phyloP scores from a whole-genome alignment of 176 grass and related monocot genomes.

The Carex parvula region DNA sequence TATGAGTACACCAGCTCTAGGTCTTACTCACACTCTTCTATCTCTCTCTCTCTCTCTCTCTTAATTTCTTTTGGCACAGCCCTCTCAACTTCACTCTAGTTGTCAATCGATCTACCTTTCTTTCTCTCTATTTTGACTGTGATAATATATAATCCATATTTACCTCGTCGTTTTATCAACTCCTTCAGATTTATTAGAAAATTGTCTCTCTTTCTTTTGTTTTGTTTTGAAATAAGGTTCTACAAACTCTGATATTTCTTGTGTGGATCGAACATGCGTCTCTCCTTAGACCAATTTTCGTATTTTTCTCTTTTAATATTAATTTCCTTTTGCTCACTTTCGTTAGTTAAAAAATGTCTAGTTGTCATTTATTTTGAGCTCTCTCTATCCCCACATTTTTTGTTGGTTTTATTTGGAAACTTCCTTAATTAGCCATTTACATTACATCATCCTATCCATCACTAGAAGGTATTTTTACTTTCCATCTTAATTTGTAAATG shows the following conservation, averaged over 20 bases:
- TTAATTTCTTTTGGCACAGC: not conserved
- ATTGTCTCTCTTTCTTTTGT: no score
- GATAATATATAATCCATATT: not conserved
- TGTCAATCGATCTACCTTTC: not conserved
- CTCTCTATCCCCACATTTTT: not conserved
- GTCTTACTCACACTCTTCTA: conserved; percentile 24
- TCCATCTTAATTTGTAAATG: not conserved
- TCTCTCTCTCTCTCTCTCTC: conserved; percentile 6
- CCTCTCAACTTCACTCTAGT: not conserved
- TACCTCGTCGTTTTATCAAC: not conserved
- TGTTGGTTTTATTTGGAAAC: not conserved
- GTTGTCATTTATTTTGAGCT: not conserved
- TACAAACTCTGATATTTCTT: no score
- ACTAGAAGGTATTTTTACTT: no score
- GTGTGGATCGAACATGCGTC: no score
- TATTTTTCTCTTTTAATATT: not conserved
- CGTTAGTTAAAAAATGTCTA: not conserved
- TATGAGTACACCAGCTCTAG: conserved; percentile 75
- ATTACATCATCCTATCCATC: not conserved
- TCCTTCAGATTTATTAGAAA: not conserved
- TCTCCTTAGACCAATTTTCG: no score
- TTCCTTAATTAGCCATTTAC: no score
- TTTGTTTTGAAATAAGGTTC: no score
- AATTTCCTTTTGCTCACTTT: not conserved
- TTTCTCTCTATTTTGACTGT: not conserved